Conservation (phyloP, 495 filamentous ascomycete species). For the Lepraria neglecta region DNA sequence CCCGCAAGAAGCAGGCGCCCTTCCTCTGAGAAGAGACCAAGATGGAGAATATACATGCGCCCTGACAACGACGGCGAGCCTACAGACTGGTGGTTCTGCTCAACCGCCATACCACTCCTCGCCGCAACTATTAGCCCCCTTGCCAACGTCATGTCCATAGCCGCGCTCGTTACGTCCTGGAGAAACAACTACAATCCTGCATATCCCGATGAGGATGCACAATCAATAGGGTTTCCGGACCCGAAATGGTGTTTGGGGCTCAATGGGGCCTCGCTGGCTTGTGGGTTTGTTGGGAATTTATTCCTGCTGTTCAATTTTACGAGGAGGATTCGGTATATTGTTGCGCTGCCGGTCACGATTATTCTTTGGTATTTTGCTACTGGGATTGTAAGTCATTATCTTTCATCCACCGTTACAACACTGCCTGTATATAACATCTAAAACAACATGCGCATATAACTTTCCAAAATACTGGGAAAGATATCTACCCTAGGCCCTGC, state of each 20-base stretch:
- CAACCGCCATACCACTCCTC: conserved; percentile 66
- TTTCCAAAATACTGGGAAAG: too few species aligned
- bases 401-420: not conserved
- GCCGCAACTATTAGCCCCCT: conserved; percentile 67
- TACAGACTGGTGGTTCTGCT: conserved; percentile 71
- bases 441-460: not conserved
- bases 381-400: conserved; percentile 48
- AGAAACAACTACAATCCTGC: conserved; percentile 37
- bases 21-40: not conserved
- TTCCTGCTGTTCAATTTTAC: conserved; percentile 83
- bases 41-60: conserved; percentile 36
- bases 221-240: conserved; percentile 42
- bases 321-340: conserved; percentile 66
- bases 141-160: conserved; percentile 72
- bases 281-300: conserved; percentile 62
- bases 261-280: conserved; percentile 62
- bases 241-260: conserved; percentile 50
- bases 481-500: too few species aligned
- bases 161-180: conserved; percentile 64
- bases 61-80: conserved; percentile 46
- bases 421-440: not conserved
- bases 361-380: conserved; percentile 62
- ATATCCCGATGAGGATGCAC: conserved; percentile 34
- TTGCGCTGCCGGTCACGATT: conserved; percentile 64
- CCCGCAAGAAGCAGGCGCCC: not conserved